Conservation (phyloP, 441 rosid genomes). For the Gossypium schwendimanii region DNA sequence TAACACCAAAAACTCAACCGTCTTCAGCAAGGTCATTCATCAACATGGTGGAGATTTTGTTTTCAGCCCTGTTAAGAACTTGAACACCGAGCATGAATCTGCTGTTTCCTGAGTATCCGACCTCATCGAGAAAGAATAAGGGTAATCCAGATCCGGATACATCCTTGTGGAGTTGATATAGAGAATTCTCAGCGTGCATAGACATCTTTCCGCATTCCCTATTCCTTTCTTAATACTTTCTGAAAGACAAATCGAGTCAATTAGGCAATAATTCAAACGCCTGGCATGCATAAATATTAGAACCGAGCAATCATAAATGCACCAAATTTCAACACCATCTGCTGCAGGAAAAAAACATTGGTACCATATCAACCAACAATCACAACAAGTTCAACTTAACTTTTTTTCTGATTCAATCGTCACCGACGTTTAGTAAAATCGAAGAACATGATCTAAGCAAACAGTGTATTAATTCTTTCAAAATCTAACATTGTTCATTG, state of each 20-base stretch:
- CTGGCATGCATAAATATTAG: not conserved
- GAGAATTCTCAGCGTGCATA: slow-evolving; percentile 18
- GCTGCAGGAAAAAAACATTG: not conserved
- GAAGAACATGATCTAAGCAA: not conserved
- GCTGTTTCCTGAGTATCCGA: not conserved
- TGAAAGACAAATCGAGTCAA: not conserved
- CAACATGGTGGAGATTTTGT: slow-evolving; percentile 9
- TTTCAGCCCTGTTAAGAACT: slow-evolving; percentile 2
- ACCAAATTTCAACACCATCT: not conserved
- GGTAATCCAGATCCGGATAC: not conserved
- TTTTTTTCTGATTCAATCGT: not conserved
- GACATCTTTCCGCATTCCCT: slow-evolving; percentile 47
- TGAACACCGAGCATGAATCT: slow-evolving; percentile 1
- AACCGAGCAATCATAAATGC: not conserved
- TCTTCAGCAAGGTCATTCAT: slow-evolving; percentile 24
- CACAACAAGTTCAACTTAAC: not conserved
- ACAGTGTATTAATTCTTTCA: too few species aligned
- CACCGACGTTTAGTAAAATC: not conserved
- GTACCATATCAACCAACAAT: not conserved
- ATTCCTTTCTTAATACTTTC: slow-evolving; percentile 5
- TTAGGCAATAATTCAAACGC: not conserved
- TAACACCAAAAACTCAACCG: slow-evolving; percentile 20
- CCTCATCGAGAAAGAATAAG: slow-evolving; percentile 10
- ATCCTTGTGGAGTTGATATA: slow-evolving; percentile 12
- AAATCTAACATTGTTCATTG: too few species aligned